Evolutionary conservation across 2,329 filamentous ascomycete species (phyloP).

Genomic region (Albophoma yamanashiensis): DNA sequence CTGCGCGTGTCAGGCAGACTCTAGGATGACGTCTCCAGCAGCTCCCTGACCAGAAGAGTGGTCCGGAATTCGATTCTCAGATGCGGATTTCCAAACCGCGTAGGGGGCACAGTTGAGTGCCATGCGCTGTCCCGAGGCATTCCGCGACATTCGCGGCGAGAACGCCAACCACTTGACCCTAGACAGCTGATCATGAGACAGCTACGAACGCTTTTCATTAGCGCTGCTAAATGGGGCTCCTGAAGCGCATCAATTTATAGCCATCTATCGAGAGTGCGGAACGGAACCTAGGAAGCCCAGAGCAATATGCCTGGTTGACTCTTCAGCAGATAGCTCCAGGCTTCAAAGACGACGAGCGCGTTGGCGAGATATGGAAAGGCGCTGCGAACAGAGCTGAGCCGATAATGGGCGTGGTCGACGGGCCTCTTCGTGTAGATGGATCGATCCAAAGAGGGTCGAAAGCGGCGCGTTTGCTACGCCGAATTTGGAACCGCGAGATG

Average conservation of each 20-base stretch:
- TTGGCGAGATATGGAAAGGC: background rate
- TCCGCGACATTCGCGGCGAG: background rate
- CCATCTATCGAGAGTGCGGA: background rate
- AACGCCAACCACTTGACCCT: background rate
- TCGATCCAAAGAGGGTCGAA: background rate
- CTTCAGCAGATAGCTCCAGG: background rate
- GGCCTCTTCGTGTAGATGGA: background rate
- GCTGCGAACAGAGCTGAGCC: background rate
- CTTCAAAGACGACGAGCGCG: background rate
- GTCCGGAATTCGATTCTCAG: background rate
- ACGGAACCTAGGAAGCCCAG: background rate
- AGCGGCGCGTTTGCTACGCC: background rate
- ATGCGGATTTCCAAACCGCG: too few species aligned
- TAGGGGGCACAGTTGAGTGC: background rate
- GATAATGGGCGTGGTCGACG: background rate
- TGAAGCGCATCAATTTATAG: background rate
- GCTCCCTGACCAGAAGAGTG: background rate
- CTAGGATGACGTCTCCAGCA: background rate
- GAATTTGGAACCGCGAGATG: too few species aligned
- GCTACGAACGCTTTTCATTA: background rate
- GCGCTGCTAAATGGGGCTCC: background rate
- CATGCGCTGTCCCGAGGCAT: background rate
- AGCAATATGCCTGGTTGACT: background rate
- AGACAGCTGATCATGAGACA: background rate
- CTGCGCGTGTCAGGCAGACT: background rate